Percentiles rank a stretch among this genome's conserved stretches.
Evolutionary conservation across 768 basidiomycete genomes (phyloP).

Genomic region (Lactifluus echinatus): DNA sequence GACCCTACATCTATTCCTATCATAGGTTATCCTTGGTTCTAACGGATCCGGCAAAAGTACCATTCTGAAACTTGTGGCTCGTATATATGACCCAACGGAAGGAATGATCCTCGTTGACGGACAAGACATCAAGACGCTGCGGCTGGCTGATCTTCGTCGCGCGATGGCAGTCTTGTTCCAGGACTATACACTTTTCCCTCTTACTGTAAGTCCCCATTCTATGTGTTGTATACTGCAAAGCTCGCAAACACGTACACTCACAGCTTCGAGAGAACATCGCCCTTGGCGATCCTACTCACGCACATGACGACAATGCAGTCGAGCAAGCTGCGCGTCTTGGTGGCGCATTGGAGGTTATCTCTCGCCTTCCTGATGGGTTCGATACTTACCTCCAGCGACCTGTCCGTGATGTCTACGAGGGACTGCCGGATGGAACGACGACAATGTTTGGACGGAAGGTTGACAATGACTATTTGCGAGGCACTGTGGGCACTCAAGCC

Average conservation of each 20-base stretch:
- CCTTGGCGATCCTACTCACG: conserved; percentile 54
- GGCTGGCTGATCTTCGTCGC: conserved; percentile 52
- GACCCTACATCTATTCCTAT: neutral
- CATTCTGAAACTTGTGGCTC: conserved; percentile 61
- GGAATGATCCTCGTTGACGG: conserved; percentile 62
- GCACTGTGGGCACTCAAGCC: neutral
- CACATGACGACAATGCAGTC: conserved; percentile 46
- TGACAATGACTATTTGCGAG: neutral
- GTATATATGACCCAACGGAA: conserved; percentile 61
- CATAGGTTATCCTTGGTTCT: conserved; percentile 63
- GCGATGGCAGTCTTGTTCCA: conserved; percentile 71
- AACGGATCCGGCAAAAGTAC: conserved; percentile 80
- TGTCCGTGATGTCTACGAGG: conserved; percentile 58
- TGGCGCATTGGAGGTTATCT: conserved; percentile 58
- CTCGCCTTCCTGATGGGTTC: conserved; percentile 55
- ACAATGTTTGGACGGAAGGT: conserved; percentile 55
- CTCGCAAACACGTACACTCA: neutral
- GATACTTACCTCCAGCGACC: conserved; percentile 64
- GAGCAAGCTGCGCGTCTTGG: conserved; percentile 59
- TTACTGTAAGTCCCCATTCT: conserved; percentile 43
- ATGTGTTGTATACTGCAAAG: neutral
- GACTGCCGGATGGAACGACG: conserved; percentile 57
- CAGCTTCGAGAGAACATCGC: conserved; percentile 75
- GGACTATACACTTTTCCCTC: conserved; percentile 71
- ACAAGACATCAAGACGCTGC: conserved; percentile 51